Conservation (phyloP, 129 eudicot genomes). For the carrot (Daucus carota) region DNA sequence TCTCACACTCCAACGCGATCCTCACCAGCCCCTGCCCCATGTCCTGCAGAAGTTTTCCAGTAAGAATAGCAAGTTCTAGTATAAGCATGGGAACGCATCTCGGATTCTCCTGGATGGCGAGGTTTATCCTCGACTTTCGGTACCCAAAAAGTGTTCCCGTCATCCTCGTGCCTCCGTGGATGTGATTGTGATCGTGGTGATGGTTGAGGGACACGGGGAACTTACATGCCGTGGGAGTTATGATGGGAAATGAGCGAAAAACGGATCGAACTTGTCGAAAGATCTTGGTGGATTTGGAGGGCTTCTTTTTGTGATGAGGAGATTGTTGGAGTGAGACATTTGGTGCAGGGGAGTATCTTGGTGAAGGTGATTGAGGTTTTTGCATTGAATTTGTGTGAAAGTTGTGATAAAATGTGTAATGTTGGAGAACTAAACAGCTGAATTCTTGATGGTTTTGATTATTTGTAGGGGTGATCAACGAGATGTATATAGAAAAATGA, state of each 20-base stretch:
- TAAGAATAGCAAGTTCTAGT: slow-evolving; percentile 68
- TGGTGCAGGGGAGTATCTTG: not conserved
- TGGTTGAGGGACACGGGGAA: slow-evolving; percentile 51
- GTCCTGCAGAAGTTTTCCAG: slow-evolving; percentile 75
- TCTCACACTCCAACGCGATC: slow-evolving; percentile 88
- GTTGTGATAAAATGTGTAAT: not conserved
- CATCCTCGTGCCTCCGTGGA: slow-evolving; percentile 72
- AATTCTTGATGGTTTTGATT: not conserved
- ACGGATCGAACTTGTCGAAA: slow-evolving; percentile 53
- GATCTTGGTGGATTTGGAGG: slow-evolving; percentile 49
- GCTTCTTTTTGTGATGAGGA: slow-evolving; percentile 35
- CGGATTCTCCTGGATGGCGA: slow-evolving; percentile 78
- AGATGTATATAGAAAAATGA: not conserved
- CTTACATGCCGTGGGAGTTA: slow-evolving; percentile 65
- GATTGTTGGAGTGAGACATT: slow-evolving; percentile 45
- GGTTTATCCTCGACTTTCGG: slow-evolving; percentile 62
- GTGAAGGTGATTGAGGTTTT: slow-evolving; percentile 7
- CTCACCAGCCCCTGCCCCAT: slow-evolving; percentile 84
- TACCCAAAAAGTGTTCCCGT: slow-evolving; percentile 84
- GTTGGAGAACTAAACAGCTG: too few species aligned
- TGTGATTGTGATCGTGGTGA: slow-evolving; percentile 39
- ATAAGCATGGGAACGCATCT: slow-evolving; percentile 63
- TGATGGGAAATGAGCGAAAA: slow-evolving; percentile 74
- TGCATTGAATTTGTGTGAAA: not conserved
- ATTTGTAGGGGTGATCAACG: not conserved